Percentiles rank a stretch among this genome's conserved stretches.
Evolutionary conservation across 2,329 filamentous ascomycete species (phyloP).

Genomic region (Pseudogymnoascus sp.): DNA sequence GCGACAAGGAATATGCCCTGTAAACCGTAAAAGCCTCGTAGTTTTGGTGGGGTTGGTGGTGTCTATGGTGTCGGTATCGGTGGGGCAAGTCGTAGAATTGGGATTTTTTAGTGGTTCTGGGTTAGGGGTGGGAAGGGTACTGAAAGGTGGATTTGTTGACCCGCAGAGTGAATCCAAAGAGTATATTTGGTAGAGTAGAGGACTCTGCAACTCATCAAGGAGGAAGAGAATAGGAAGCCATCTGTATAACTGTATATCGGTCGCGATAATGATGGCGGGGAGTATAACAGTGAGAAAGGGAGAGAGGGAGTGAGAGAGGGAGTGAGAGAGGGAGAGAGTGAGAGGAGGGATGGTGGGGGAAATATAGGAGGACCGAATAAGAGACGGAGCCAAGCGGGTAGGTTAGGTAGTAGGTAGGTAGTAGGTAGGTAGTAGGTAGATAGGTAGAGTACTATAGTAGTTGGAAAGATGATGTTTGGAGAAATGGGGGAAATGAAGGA

Average conservation of each 20-base stretch:
- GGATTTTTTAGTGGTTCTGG: slow-evolving; percentile 6
- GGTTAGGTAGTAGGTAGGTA: neutral
- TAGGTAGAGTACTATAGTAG: neutral
- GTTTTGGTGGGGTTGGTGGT: slow-evolving; percentile 5
- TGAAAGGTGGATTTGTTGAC: neutral
- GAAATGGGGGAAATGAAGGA: no score
- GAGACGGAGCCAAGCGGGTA: neutral
- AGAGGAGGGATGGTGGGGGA: neutral
- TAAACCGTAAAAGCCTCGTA: slow-evolving; percentile 6
- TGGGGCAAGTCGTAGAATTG: slow-evolving; percentile 1
- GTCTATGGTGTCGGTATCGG: neutral
- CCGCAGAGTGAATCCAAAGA: neutral
- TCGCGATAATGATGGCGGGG: neutral
- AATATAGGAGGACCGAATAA: neutral
- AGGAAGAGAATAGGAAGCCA: slow-evolving; percentile 5
- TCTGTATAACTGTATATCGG: neutral
- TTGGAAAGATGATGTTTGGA: slow-evolving; percentile 2
- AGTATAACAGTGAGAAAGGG: neutral
- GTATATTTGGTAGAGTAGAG: neutral
- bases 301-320: no score
- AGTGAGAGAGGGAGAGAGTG: neutral
- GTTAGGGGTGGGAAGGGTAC: neutral
- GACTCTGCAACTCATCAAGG: neutral
- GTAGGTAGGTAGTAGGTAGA: no score
- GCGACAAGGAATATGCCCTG: slow-evolving; percentile 3